Conservation (phyloP, 345 rosid genomes). For the Euphorbia tirucalli region DNA sequence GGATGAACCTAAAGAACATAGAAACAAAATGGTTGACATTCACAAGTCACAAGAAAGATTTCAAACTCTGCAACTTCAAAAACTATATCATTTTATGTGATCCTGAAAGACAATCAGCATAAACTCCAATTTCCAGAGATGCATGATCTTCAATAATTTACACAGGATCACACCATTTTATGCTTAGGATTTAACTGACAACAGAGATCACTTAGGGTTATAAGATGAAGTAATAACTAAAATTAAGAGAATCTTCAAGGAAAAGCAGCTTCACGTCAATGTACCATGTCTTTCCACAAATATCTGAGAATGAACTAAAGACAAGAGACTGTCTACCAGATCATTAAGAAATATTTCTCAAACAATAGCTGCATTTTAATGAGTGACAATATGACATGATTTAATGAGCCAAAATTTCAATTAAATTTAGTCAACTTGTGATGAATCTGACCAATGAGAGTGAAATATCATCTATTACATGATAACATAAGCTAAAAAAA, state of each 20-base stretch:
- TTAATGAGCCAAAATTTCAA: not conserved
- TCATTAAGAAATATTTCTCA: not conserved
- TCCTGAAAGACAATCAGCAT: not conserved
- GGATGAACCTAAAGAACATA: constrained; percentile 72
- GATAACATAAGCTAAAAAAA: too few species aligned
- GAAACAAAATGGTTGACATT: not conserved
- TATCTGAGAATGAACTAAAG: not conserved
- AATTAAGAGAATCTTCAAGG: not conserved
- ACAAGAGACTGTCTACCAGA: not conserved
- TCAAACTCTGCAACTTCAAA: constrained; percentile 1
- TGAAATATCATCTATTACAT: not conserved
- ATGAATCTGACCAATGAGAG: not conserved
- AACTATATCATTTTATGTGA: too few species aligned
- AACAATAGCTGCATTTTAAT: not conserved
- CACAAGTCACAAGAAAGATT: not conserved
- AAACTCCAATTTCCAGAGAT: not conserved
- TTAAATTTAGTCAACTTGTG: not conserved
- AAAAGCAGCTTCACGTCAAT: not conserved
- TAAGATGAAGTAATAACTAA: not conserved
- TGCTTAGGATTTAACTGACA: not conserved
- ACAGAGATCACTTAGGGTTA: not conserved
- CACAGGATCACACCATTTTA: not conserved
- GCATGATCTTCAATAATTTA: not conserved
- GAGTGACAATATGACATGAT: not conserved
- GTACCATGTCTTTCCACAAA: too few species aligned